Evolutionary conservation across 345 rosid species (phyloP).

Genomic region (Citrus reticulata): DNA sequence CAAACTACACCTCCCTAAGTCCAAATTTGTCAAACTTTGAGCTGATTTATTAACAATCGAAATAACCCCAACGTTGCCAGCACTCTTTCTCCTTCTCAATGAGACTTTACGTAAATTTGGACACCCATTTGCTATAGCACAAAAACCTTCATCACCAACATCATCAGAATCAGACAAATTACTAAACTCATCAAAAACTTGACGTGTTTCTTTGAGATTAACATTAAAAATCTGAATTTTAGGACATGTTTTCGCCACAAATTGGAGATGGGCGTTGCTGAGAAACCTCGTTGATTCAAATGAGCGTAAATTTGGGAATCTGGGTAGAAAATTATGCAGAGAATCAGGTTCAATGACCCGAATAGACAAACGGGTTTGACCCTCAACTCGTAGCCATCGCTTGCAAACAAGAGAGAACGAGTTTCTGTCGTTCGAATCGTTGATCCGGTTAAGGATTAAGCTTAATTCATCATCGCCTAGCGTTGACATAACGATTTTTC

Average conservation of each 20-base stretch:
- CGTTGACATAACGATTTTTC: constrained; percentile 11
- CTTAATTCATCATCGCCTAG: constrained; percentile 43
- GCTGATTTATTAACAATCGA: constrained; percentile 17
- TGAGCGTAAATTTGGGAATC: constrained; percentile 37
- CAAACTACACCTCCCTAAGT: constrained; percentile 38
- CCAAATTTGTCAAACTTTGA: constrained; percentile 26
- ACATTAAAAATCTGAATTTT: constrained; percentile 29
- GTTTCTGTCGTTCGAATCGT: constrained; percentile 24
- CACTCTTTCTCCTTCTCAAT: constrained; percentile 32
- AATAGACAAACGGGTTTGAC: constrained; percentile 29
- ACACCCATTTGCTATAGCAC: constrained; percentile 34
- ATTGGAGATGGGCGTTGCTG: constrained; percentile 27
- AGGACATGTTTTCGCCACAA: constrained; percentile 33
- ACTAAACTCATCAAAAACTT: constrained; percentile 1
- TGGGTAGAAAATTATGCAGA: constrained; percentile 30
- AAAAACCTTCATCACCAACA: constrained; percentile 31
- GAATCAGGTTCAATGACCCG: constrained; percentile 36
- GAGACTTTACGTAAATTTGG: constrained; percentile 18
- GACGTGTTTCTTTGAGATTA: constrained; percentile 11
- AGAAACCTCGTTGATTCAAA: constrained; percentile 17
- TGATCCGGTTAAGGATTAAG: constrained; percentile 23
- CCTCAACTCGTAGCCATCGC: constrained; percentile 45
- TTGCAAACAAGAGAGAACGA: constrained; percentile 38
- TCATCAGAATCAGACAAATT: background rate
- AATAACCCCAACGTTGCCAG: constrained; percentile 30